A percentile compares a stretch with the other conserved stretches of the same genome.
These are phyloP conservation scores for Oryza australiensis DNA, from an alignment of 176 grass and related monocot species.

Conservation along the genomic window DNA sequence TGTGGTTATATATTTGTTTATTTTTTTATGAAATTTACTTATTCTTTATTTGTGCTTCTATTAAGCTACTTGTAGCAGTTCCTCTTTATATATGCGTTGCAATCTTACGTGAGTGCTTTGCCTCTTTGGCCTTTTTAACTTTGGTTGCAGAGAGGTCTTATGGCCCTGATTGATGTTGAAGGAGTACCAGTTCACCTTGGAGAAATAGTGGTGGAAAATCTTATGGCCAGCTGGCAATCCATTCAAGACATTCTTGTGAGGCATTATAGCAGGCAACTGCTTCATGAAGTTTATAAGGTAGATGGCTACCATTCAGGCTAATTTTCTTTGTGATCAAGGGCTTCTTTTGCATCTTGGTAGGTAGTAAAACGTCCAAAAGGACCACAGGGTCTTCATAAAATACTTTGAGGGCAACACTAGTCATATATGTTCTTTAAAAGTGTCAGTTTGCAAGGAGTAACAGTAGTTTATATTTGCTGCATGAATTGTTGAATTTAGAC, in stretches of 20 bases:
- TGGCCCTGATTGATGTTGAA: conserved; percentile 99
- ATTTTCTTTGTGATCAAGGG: conserved; percentile 22
- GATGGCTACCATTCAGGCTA: conserved; percentile 31
- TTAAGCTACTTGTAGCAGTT: conserved; percentile 19
- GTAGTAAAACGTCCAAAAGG: conserved; percentile 26
- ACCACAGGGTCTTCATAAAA: background rate
- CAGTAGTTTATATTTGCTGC: conserved; percentile 1
- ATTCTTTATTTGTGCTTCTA: background rate
- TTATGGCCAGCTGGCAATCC: conserved; percentile 96
- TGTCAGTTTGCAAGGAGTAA: background rate
- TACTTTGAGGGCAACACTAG: background rate
- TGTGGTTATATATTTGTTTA: background rate
- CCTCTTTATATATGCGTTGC: background rate
- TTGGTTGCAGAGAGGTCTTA: conserved; percentile 90
- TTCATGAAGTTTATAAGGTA: conserved; percentile 99
- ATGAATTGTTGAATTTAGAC: background rate
- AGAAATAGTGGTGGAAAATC: conserved; percentile 81
- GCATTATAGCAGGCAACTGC: conserved; percentile 91
- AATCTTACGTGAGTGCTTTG: background rate
- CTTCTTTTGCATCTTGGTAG: conserved; percentile 9
- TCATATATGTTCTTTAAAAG: background rate
- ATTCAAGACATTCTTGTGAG: conserved; percentile 85
- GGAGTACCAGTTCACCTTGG: conserved; percentile 82
- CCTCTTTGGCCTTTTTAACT: conserved; percentile 18
- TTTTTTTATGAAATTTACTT: background rate